Evolutionary conservation across 257 asterid species (phyloP).

Genomic region (Vinca minor): DNA sequence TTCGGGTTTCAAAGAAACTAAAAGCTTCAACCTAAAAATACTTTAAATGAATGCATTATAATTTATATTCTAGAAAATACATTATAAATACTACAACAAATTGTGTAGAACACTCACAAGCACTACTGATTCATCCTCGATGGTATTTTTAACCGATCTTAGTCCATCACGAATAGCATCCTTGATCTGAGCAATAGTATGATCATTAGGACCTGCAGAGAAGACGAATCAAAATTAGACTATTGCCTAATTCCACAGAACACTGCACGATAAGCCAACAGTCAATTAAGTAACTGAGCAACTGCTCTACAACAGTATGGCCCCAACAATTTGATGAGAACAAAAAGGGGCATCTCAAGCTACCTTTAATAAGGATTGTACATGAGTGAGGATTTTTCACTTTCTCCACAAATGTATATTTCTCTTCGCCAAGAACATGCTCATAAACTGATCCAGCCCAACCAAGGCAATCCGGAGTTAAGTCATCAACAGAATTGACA

Average conservation of each 20-base stretch:
- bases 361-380: conserved; percentile 95
- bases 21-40: neutral
- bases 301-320: neutral
- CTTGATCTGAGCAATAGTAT: conserved; percentile 97
- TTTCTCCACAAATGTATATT: conserved; percentile 90
- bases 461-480: conserved; percentile 85
- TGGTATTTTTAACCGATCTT: conserved; percentile 86
- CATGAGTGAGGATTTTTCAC: conserved; percentile 91
- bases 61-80: neutral
- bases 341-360: conserved; percentile 12
- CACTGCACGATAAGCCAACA: neutral
- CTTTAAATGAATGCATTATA: neutral
- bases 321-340: neutral
- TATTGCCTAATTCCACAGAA: neutral
- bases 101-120: conserved; percentile 40
- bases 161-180: conserved; percentile 99
- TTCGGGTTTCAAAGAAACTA: neutral
- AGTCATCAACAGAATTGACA: conserved; percentile 90
- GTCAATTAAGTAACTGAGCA: neutral
- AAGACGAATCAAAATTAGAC: conserved; percentile 10
- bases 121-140: conserved; percentile 92
- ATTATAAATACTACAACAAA: neutral
- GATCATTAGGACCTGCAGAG: conserved; percentile 88
- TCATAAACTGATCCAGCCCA: conserved; percentile 99
- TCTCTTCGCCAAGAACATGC: conserved; percentile 96